Conservation (phyloP, 73 alveolate species). For the Tetrahymena thermophila region DNA sequence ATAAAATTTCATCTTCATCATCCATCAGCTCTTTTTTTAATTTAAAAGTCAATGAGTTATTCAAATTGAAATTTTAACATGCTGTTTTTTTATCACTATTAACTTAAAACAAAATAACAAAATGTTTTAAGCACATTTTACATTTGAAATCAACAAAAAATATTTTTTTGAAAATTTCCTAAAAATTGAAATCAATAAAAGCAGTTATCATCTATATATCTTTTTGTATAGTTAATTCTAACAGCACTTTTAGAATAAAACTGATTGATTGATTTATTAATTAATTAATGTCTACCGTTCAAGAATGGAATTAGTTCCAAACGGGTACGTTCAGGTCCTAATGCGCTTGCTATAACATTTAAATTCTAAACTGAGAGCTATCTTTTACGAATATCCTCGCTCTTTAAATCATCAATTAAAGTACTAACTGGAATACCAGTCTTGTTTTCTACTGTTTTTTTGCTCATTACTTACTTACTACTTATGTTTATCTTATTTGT, state of each 20-base stretch:
- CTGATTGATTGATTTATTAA: background rate
- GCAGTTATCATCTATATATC: too few species aligned
- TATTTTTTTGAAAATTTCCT: too few species aligned
- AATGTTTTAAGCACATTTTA: background rate
- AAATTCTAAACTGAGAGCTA: slow-evolving; percentile 73
- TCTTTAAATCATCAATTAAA: slow-evolving; percentile 64
- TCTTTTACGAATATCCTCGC: slow-evolving; percentile 66
- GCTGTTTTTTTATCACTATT: background rate
- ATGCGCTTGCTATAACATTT: slow-evolving; percentile 69
- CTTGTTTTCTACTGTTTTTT: slow-evolving; percentile 23
- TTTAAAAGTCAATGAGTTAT: background rate
- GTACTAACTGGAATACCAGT: slow-evolving; percentile 39
- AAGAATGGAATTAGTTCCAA: slow-evolving; percentile 92
- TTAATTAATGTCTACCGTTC: slow-evolving; percentile 46
- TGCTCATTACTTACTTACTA: background rate
- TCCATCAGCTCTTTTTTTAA: slow-evolving; percentile 68
- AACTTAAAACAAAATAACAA: background rate
- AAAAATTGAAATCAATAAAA: background rate
- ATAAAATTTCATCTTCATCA: slow-evolving; percentile 95
- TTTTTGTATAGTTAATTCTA: too few species aligned
- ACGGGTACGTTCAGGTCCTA: slow-evolving; percentile 92
- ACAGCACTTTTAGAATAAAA: background rate
- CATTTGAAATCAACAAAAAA: too few species aligned
- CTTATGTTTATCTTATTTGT: background rate
- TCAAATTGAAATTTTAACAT: background rate